These are phyloP conservation scores for Quaeritorhiza haematococci DNA, from an alignment of 371 early-diverging fungal genomes.

Conservation along the genomic window DNA sequence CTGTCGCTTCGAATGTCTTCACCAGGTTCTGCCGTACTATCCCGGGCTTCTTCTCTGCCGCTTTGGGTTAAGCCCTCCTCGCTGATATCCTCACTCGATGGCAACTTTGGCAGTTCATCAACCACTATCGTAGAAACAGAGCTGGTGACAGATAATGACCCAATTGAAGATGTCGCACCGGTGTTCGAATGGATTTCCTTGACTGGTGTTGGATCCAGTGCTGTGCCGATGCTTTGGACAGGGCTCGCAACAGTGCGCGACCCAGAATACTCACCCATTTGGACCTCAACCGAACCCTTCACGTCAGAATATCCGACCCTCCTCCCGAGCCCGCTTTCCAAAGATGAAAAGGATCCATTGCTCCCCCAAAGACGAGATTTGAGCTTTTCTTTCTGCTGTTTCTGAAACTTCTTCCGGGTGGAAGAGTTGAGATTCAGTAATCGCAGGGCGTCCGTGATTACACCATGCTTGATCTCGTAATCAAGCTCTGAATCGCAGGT, in stretches of 20 bases:
- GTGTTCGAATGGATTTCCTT: too few species aligned
- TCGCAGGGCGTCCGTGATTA: slow-evolving; percentile 37
- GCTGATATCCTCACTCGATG: too few species aligned
- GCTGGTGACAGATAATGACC: too few species aligned
- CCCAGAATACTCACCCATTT: neutral
- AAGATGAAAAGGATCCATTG: too few species aligned
- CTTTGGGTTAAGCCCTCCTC: too few species aligned
- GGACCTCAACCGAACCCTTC: neutral
- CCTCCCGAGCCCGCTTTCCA: too few species aligned
- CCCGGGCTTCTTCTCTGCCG: too few species aligned
- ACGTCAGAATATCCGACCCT: neutral
- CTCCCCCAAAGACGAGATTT: slow-evolving; percentile 5
- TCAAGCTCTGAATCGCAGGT: slow-evolving; percentile 48
- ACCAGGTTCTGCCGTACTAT: too few species aligned
- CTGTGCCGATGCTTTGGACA: neutral
- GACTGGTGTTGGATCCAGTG: too few species aligned
- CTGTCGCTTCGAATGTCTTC: neutral
- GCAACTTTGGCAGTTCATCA: too few species aligned
- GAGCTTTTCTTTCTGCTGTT: slow-evolving; percentile 22
- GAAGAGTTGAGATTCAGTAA: slow-evolving; percentile 32
- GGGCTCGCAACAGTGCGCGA: neutral
- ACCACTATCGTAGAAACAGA: too few species aligned
- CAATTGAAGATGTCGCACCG: too few species aligned
- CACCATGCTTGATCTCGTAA: slow-evolving; percentile 34
- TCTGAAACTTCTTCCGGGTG: slow-evolving; percentile 16